Evolutionary conservation across 2,329 filamentous ascomycete species (phyloP), one percentile per base, ranked within the genome.

Genomic region (Xylaria sp.): DNA sequence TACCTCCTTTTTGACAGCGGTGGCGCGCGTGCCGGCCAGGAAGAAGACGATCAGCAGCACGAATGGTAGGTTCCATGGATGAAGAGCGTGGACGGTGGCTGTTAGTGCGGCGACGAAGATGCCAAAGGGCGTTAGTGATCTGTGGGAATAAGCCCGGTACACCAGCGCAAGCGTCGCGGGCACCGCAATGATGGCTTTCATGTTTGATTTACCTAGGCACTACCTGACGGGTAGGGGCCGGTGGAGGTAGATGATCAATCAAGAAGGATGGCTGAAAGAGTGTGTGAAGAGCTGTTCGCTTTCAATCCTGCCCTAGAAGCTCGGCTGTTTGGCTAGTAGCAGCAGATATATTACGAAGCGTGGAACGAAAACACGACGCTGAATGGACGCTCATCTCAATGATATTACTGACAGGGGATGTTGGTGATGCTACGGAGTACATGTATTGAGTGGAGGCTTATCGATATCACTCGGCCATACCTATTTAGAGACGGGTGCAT

Each of bases 11-110:
- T 98, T 98, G 76, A 97, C 87, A 83, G 95, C 94, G 0, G 95
- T 98, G 0, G 91, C 94, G 61, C 90, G 85, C 1, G 92, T 97
- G 1, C 94, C 96, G 4, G 92, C 89, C 2, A 97, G 83, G 81
- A 97, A 98, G 84, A 98, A 98, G 44, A 94, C 88, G 59, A 88
- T 87, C 1, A 98, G 86, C 12, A 98, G 86, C 34, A 88, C 88
- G 82, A 98, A 97, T n/a, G 94, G 94, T n/a, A 94, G 84, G 69
- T 92, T 93, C 91, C 94, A 98, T 3, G 95, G 95, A 80, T 98
- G 94, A n/a, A 94, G 82, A 18, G 94, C 94, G 80, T 99, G 96
- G 12, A 92, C 88, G 55, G 87, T 80, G 3, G 94, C 94, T 3
- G 94, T 97, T 52, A 91, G 76, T 5, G 86, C 84, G 3, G 95